Evolutionary conservation across 805 yeast genomes (phyloP), one percentile per base, ranked within the genome.

Genomic region (Pichia occidentalis): DNA sequence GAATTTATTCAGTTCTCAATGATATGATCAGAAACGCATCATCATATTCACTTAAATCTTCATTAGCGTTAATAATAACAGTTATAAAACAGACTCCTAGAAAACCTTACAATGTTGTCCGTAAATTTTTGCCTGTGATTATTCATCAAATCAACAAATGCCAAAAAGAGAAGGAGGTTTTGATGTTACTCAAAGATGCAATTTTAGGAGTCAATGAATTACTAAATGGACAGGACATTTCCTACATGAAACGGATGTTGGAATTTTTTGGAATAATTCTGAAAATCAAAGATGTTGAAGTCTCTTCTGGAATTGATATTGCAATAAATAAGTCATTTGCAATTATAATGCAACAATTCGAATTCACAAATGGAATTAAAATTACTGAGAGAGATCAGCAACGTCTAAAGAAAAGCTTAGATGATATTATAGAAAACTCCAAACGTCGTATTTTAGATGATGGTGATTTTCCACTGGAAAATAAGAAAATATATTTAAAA

Each of bases 1-100:
- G 52, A 25, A 45, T 56, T 10, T 45, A 44, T 6, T 39, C 42
- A 6, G 45, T 59, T 7, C 25, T 57, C 10, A 47, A 38, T 10
- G 56, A 36, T 6, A 42, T 45, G 46, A 25, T 45, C 1, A 34
- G 39, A 16, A 32, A 39, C 13, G 39, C 31, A n/a, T 38, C 18
- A 8, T 41, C 24, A 5, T 45, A 34, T 22, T 39, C 46, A 4
- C 26, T 32, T 11, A 36, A 39, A 23, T 36, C 44, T 2, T 24
- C 43, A 4, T 12, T 45, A 4, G 33, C 44, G 6, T 25, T 45
- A 7, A 17, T 45, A 4, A 29, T 23, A 9, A 29, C 44, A 20
- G 24, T 45, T 7, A 32, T 39, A 4, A 37, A 32, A 7, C 24
- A 34, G 10, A 39, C 40, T 5, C 40, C 48, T 2, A 37, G 36